These are phyloP conservation scores for Mycena amicta DNA, from an alignment of 768 basidiomycete species.

Conservation along the genomic window DNA sequence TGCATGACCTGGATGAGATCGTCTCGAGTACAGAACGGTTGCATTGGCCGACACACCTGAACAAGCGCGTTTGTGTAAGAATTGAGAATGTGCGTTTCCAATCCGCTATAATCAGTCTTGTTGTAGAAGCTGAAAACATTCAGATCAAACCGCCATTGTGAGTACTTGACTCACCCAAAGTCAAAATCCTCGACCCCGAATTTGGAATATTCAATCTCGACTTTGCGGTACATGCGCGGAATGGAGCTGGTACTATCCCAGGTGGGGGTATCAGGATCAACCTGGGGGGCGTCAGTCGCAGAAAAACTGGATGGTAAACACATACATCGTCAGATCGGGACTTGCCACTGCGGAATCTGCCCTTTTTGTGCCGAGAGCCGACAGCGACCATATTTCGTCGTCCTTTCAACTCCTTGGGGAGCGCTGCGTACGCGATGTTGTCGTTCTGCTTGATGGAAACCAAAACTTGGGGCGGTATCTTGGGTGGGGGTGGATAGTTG, in stretches of 20 bases:
- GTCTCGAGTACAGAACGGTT: conserved; percentile 30
- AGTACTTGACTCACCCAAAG: conserved; percentile 60
- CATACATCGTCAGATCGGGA: conserved; percentile 50
- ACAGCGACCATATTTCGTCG: conserved; percentile 74
- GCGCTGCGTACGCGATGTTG: conserved; percentile 84
- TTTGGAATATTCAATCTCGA: conserved; percentile 97
- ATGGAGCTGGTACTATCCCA: conserved; percentile 62
- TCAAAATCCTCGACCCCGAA: conserved; percentile 99
- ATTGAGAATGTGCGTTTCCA: conserved; percentile 96
- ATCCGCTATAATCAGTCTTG: conserved; percentile 83
- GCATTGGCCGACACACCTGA: conserved; percentile 5
- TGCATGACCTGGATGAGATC: conserved; percentile 57
- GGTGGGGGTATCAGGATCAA: conserved; percentile 54
- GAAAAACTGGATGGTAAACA: conserved; percentile 4
- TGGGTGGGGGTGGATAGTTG: conserved; percentile 67
- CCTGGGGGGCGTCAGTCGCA: conserved; percentile 36
- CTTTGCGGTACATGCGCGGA: conserved; percentile 83
- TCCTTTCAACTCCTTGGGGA: conserved; percentile 85
- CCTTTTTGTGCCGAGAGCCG: conserved; percentile 54
- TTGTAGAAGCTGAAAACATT: conserved; percentile 79
- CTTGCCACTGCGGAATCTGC: conserved; percentile 87
- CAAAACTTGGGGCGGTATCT: conserved; percentile 80
- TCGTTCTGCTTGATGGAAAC: conserved; percentile 84
- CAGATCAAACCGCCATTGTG: background rate
- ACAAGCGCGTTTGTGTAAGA: conserved; percentile 81